These are phyloP conservation scores for Fusarium drepaniforme DNA, from an alignment of 2,329 filamentous ascomycete genomes.

Conservation along the genomic window DNA sequence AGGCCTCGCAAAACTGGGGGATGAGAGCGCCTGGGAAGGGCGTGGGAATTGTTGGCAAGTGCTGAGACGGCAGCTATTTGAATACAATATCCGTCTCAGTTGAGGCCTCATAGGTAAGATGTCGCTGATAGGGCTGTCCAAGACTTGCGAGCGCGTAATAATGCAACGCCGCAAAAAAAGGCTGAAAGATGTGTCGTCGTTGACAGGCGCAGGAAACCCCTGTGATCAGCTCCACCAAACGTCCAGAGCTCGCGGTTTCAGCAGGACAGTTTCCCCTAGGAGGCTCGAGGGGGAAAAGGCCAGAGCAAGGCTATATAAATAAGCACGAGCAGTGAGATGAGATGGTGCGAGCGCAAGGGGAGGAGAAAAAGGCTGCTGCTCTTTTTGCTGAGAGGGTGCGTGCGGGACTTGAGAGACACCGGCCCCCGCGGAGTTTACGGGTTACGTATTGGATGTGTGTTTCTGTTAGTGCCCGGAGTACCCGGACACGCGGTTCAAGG, in stretches of 20 bases:
- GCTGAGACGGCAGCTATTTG: slow-evolving; percentile 20
- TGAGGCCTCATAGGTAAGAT: slow-evolving; percentile 41
- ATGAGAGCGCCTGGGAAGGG: slow-evolving; percentile 26
- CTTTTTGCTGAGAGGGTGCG: slow-evolving; percentile 23
- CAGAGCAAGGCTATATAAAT: slow-evolving; percentile 1
- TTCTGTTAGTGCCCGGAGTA: slow-evolving; percentile 40
- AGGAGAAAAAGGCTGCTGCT: slow-evolving; percentile 12
- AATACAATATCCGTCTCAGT: slow-evolving; percentile 28
- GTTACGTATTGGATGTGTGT: slow-evolving; percentile 26
- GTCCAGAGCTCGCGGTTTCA: slow-evolving; percentile 11
- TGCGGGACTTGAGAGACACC: slow-evolving; percentile 38
- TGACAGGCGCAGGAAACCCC: slow-evolving; percentile 34
- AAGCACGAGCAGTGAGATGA: slow-evolving; percentile 17
- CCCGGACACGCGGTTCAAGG: slow-evolving; percentile 7
- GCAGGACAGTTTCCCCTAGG: slow-evolving; percentile 8
- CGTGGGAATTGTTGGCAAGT: slow-evolving; percentile 16
- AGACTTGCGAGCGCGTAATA: slow-evolving; percentile 32
- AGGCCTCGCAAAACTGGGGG: no score
- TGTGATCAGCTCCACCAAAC: slow-evolving; percentile 34
- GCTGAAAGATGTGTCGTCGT: slow-evolving; percentile 35
- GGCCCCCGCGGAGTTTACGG: slow-evolving; percentile 31
- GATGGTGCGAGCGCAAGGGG: slow-evolving; percentile 24
- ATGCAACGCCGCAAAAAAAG: slow-evolving; percentile 29
- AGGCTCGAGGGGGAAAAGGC: slow-evolving; percentile 3
- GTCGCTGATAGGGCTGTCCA: slow-evolving; percentile 13